phyloP scores from a whole-genome alignment of 345 rosid genomes.

The Euphorbia peplus region DNA sequence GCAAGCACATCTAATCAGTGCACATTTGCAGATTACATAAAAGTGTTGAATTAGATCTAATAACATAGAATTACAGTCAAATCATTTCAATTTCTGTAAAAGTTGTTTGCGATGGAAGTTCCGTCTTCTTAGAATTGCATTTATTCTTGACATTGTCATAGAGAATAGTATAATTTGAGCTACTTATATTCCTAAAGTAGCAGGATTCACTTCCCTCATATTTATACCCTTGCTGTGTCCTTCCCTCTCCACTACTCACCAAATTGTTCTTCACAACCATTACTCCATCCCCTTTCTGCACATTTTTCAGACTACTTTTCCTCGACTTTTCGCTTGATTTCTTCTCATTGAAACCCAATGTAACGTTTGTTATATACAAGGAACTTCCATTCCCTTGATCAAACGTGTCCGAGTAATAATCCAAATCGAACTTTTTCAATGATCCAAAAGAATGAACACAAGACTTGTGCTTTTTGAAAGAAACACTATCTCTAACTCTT shows the following conservation, averaged over 20 bases:
- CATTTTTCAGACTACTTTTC: constrained; percentile 42
- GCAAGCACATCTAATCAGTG: too few relatives aligned
- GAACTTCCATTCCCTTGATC: constrained; percentile 39
- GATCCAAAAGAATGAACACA: constrained; percentile 29
- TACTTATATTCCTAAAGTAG: constrained; percentile 74
- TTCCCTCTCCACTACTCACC: constrained; percentile 44
- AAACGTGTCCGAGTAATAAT: constrained; percentile 27
- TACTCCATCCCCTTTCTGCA: constrained; percentile 53
- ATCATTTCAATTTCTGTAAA: too few relatives aligned
- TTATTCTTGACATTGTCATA: constrained; percentile 39
- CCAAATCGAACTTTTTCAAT: constrained; percentile 44
- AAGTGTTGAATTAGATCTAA: too few relatives aligned
- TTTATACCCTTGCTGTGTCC: constrained; percentile 53
- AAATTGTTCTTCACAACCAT: constrained; percentile 46
- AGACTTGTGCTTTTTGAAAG: constrained; percentile 29
- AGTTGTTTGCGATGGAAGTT: too few relatives aligned
- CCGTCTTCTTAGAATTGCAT: constrained; percentile 21
- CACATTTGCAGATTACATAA: too few relatives aligned
- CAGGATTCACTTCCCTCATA: constrained; percentile 49
- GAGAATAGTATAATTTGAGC: constrained; percentile 56
- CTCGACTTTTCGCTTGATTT: constrained; percentile 22
- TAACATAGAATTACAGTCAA: too few relatives aligned
- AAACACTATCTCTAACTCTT: constrained; percentile 42
- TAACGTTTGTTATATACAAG: constrained; percentile 36
- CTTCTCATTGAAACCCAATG: constrained; percentile 58